Percentiles rank a stretch among this genome's conserved stretches.
Evolutionary conservation across 176 grass and related monocot genomes (phyloP).

Genomic region (Alopecurus myosuroides): DNA sequence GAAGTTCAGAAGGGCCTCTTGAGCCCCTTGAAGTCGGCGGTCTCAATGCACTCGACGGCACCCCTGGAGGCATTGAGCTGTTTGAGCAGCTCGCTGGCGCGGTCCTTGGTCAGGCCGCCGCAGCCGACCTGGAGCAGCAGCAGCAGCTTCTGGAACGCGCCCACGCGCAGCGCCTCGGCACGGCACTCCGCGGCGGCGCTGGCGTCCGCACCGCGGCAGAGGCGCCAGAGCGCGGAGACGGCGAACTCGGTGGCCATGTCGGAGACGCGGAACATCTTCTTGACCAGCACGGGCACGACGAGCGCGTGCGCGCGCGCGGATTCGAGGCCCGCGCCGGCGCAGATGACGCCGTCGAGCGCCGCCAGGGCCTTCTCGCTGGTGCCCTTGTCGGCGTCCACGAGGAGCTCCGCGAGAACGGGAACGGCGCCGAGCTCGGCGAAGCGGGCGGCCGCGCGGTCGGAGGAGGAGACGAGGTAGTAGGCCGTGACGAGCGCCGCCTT

Average conservation of each 20-base stretch:
- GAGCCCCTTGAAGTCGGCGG: constrained; percentile 72
- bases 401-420: constrained; percentile 33
- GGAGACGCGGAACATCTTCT: constrained; percentile 88
- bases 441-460: constrained; percentile 17
- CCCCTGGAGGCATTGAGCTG: constrained; percentile 49
- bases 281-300: constrained; percentile 67
- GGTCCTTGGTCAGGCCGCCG: constrained; percentile 72
- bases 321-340: constrained; percentile 33
- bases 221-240: constrained; percentile 83
- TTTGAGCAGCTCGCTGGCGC: constrained; percentile 77
- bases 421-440: constrained; percentile 34
- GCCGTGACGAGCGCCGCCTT: constrained; percentile 66
- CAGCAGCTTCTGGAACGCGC: constrained; percentile 89
- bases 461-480: constrained; percentile 46
- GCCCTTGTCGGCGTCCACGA: constrained; percentile 74
- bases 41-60: constrained; percentile 77
- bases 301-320: constrained; percentile 46
- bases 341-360: constrained; percentile 40
- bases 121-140: constrained; percentile 90
- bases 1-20: constrained; percentile 77
- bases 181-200: constrained; percentile 30
- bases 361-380: constrained; percentile 69
- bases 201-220: constrained; percentile 43
- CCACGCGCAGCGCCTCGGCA: constrained; percentile 62
- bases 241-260: constrained; percentile 94